Evolutionary conservation across 2,329 filamentous ascomycete genomes (phyloP).

Genomic region (Polychaeton citri): DNA sequence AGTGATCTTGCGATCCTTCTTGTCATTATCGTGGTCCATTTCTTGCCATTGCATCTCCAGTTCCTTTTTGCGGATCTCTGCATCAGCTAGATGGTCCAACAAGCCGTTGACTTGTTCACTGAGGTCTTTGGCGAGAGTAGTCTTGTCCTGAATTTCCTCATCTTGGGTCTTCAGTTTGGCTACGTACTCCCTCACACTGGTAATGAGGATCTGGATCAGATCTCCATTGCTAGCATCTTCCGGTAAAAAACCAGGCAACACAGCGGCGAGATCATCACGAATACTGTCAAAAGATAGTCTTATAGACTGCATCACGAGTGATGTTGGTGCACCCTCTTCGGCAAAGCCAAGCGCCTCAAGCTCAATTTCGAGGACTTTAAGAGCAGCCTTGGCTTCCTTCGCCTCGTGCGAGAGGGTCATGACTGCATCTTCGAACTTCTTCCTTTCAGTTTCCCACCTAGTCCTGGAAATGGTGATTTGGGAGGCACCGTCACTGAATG

Average conservation of each 20-base stretch:
- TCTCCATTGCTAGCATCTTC: slow-evolving; percentile 25
- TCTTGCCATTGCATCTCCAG: slow-evolving; percentile 24
- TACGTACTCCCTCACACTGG: slow-evolving; percentile 19
- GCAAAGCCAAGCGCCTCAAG: slow-evolving; percentile 30
- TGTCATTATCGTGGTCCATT: slow-evolving; percentile 24
- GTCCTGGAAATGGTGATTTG: neutral
- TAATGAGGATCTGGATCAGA: slow-evolving; percentile 25
- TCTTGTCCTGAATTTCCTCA: slow-evolving; percentile 22
- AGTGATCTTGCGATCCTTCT: slow-evolving; percentile 23
- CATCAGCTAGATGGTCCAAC: slow-evolving; percentile 22
- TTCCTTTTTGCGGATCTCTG: slow-evolving; percentile 21
- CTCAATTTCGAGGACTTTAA: slow-evolving; percentile 31
- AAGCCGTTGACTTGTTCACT: slow-evolving; percentile 23
- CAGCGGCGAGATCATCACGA: slow-evolving; percentile 26
- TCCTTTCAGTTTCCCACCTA: slow-evolving; percentile 15
- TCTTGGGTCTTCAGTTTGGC: slow-evolving; percentile 23
- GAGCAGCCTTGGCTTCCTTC: slow-evolving; percentile 25
- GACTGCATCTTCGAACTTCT: slow-evolving; percentile 27
- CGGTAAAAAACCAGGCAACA: slow-evolving; percentile 26
- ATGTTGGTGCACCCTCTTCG: slow-evolving; percentile 17
- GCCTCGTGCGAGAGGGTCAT: slow-evolving; percentile 23
- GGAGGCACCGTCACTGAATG: neutral
- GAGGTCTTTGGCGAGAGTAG: slow-evolving; percentile 18
- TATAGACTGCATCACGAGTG: slow-evolving; percentile 25
- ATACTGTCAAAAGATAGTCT: slow-evolving; percentile 28